Base-by-base conservation (phyloP, 2,329 filamentous ascomycete species). In the Malbranchea zuffiana region DNA sequence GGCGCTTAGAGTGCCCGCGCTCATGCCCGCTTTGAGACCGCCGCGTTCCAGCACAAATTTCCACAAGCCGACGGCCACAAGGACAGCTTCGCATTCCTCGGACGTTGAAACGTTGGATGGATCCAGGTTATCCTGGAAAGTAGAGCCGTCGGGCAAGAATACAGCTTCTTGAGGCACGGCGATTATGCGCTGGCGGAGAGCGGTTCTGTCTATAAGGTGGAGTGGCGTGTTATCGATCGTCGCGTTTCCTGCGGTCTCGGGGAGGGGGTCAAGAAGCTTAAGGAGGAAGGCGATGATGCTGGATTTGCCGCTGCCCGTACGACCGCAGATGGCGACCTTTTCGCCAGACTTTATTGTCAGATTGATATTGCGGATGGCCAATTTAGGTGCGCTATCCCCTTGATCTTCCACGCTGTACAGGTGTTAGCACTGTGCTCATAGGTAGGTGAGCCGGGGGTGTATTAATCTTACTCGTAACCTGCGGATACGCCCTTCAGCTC, bases 301-400 rank as follows among this genome's bases (percentile, higher is more conserved):
- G 32, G 24, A 31, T 26, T 43, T 43, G 5, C 41, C 41, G 29
- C 37, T 41, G 19, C 45, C 46, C 1, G 38, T 43, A 12, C 44
- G 37, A 12, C 46, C 46, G 26, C 46, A 47, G 13, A 48, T 34
- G 15, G 29, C 43, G 11, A 47, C 36, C 26, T 44, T 45, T 24
- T 43, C 27, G 12, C 38, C 40, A 5, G 41, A 11, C 5, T 33
- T 16, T 23, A 45, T 41, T 13, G 8, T 13, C 15, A 45, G 13
- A 10, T 15, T 37, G 33, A 45, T 29, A 25, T 35, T 41, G 12
- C 17, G 16, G 16, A 37, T 24, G 12, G 21, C 37, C 32, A 26
- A 15, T 6, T 5, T 28, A 15, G 26, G 10, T 2, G 26, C 6
- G 1, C 11, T 5, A 6, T 28, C 26, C 5, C 6, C 16, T 28